Evolutionary conservation across 768 basidiomycete species (phyloP).

Genomic region (Pleurotus platypus): DNA sequence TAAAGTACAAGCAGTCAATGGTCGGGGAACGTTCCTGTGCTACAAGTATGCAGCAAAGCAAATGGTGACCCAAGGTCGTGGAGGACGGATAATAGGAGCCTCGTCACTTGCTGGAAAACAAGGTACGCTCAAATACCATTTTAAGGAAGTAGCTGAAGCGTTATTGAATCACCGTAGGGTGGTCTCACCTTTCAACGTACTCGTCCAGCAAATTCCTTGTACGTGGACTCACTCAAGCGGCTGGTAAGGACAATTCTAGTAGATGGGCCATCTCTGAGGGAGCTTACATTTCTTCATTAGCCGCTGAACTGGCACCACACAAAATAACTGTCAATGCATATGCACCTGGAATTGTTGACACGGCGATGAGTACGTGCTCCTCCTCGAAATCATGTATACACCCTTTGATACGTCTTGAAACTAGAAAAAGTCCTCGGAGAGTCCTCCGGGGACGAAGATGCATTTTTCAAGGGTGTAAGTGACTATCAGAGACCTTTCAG

Average conservation of each 20-base stretch:
- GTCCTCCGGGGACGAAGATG: too few species aligned
- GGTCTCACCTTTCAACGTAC: constrained; percentile 8
- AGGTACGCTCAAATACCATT: constrained; percentile 13
- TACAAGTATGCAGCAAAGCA: constrained; percentile 22
- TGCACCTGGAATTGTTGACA: constrained; percentile 27
- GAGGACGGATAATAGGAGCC: constrained; percentile 22
- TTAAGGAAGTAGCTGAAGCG: not conserved
- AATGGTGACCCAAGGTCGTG: constrained; percentile 24
- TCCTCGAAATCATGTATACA: too few species aligned
- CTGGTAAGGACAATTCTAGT: constrained; percentile 8
- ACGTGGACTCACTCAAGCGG: constrained; percentile 13
- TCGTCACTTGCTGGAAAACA: constrained; percentile 26
- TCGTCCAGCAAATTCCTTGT: constrained; percentile 13
- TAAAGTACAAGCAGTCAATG: constrained; percentile 16
- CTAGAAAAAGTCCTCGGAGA: too few species aligned
- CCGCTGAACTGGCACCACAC: constrained; percentile 31
- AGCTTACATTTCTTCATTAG: constrained; percentile 13
- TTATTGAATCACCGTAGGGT: constrained; percentile 1
- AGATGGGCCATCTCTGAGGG: not conserved
- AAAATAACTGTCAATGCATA: constrained; percentile 41
- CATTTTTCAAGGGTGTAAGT: too few species aligned
- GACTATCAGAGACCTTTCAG: too few species aligned
- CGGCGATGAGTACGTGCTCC: constrained; percentile 3
- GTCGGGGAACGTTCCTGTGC: constrained; percentile 20
- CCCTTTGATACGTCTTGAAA: too few species aligned